Base-by-base conservation (phyloP, 257 asterid genomes). In the Craterostigma plantagineum region DNA sequence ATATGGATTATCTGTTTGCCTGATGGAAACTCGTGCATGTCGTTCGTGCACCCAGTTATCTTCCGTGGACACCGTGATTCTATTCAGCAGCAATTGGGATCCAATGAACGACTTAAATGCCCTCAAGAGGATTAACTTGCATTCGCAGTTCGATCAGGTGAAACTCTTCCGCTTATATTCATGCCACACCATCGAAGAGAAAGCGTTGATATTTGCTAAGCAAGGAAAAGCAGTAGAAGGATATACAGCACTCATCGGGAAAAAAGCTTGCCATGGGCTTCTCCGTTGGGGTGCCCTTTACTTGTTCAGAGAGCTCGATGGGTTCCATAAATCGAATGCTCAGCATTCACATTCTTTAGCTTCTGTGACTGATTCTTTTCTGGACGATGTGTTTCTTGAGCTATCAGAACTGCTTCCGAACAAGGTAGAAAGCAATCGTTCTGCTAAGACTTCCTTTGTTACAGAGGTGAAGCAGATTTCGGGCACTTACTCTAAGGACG, bases 51-150 rank as follows among this genome's bases (percentile, higher is more conserved):
- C 57, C 10, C 62, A 56, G 41, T 68, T 79, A 17, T 40, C 45
- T 11, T 64, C 64, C 11, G 30, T 75, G 27, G 90, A 79, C 59
- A 27, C 53, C 3, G 54, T 75, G 18, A 53, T 75, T 42, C 36
- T 75, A 35, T 75, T 75, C 62, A 70, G 72, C 63, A 72, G 81
- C 59, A 75, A 72, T 57, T 75, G 77, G 76, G 81, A 75, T 42
- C 80, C 92, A 35, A 38, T 44, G 38, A 72, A 65, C 51, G 90
- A 79, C 53, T 54, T 75, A 43, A 72, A 63, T 59, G 70, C 76
- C 41, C 61, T 75, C 56, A 71, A 63, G 54, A 72, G 33, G 70
- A 51, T 75, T 48, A 51, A 60, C 11, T 55, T 75, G 40, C 52
- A 57, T 49, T 72, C 87, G 23, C 63, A 59, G 45, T 61, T 50